These are phyloP conservation scores for Dactylellina cionopaga DNA, from an alignment of 2,329 filamentous ascomycete species.

Conservation along the genomic window DNA sequence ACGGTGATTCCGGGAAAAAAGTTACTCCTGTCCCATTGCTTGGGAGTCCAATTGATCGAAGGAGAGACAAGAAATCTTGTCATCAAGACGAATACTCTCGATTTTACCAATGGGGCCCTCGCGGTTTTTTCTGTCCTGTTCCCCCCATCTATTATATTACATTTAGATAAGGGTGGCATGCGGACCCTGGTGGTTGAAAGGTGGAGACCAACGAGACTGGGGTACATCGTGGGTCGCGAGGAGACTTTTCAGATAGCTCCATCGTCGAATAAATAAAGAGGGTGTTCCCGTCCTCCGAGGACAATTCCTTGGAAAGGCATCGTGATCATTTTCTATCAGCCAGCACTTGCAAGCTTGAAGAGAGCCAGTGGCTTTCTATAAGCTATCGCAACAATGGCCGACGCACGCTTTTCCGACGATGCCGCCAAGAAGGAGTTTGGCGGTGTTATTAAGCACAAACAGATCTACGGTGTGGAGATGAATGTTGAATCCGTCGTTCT, in stretches of 20 bases:
- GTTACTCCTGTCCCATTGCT: constrained; percentile 19
- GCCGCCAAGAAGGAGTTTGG: constrained; percentile 51
- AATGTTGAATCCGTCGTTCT: constrained; percentile 50
- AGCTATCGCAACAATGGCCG: constrained; percentile 45
- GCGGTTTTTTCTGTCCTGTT: constrained; percentile 18
- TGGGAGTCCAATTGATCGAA: constrained; percentile 32
- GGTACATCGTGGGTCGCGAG: constrained; percentile 24
- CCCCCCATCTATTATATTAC: constrained; percentile 7
- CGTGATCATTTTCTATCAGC: constrained; percentile 40
- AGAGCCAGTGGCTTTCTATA: constrained; percentile 45
- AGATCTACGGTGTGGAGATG: constrained; percentile 41
- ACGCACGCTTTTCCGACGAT: constrained; percentile 42
- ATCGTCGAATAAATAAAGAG: constrained; percentile 46
- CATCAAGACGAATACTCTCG: constrained; percentile 14
- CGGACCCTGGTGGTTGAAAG: constrained; percentile 40
- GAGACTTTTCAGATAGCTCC: not conserved
- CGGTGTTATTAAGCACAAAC: constrained; percentile 48
- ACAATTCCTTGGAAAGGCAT: constrained; percentile 46
- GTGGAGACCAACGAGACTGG: constrained; percentile 36
- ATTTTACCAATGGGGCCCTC: constrained; percentile 29
- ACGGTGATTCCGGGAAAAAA: constrained; percentile 45
- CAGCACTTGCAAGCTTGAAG: constrained; percentile 43
- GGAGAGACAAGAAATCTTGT: constrained; percentile 51
- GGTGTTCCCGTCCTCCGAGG: constrained; percentile 23
- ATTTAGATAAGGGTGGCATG: constrained; percentile 19